Conservation (phyloP, 345 rosid genomes). For the Raphanus sativus region DNA sequence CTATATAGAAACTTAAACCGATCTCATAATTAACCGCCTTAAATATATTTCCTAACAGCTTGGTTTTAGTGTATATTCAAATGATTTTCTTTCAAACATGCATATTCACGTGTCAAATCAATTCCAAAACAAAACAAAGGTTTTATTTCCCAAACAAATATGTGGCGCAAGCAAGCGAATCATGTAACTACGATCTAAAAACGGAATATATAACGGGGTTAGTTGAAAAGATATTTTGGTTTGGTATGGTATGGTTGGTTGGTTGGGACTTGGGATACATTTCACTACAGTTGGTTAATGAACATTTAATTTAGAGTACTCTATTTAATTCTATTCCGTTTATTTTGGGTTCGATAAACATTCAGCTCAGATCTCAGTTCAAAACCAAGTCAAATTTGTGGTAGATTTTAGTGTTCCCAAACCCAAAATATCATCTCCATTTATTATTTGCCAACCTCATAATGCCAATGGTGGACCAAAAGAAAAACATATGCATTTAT, state of each 20-base stretch:
- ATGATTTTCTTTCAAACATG: neutral
- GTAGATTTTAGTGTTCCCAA: conserved; percentile 15
- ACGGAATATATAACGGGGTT: neutral
- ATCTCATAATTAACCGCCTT: neutral
- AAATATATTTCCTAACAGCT: neutral
- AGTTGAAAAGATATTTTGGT: neutral
- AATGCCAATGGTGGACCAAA: conserved; percentile 41
- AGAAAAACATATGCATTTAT: conserved; percentile 19
- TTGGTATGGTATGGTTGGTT: neutral
- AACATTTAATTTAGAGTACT: neutral
- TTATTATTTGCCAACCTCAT: conserved; percentile 40
- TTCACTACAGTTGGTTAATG: neutral
- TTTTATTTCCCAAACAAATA: neutral
- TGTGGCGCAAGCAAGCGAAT: neutral
- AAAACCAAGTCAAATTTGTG: conserved; percentile 5
- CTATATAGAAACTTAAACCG: neutral
- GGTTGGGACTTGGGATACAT: neutral
- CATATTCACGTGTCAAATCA: neutral
- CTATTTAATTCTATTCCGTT: neutral
- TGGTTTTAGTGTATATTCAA: neutral
- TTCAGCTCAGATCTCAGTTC: neutral
- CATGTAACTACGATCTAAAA: neutral
- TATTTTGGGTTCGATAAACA: neutral
- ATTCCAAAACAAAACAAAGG: neutral
- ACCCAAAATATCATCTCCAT: conserved; percentile 38